A percentile compares a stretch with the other conserved stretches of the same genome.
These are phyloP conservation scores for Botrytis cinerea DNA, from an alignment of 2,329 filamentous ascomycete species.

Conservation along the genomic window DNA sequence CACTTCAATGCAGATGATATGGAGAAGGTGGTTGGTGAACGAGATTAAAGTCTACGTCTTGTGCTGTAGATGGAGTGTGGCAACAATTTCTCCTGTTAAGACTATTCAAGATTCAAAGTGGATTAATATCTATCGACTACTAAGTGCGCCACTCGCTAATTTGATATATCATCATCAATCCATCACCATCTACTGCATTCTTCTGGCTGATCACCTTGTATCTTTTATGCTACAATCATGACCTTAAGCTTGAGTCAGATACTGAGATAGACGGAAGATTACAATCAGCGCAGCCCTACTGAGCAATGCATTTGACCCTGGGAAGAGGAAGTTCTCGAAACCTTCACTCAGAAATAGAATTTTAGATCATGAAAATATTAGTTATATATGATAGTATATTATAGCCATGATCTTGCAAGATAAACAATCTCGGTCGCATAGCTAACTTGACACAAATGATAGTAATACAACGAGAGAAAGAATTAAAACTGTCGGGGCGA, in stretches of 20 bases:
- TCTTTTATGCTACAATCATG: neutral
- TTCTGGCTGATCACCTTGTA: neutral
- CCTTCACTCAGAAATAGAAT: neutral
- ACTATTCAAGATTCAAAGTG: neutral
- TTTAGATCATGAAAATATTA: accelerated
- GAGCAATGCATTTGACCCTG: accelerated
- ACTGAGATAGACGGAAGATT: neutral
- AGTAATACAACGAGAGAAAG: neutral
- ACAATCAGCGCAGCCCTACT: accelerated
- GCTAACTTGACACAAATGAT: neutral
- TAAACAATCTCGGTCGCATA: neutral
- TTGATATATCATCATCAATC: neutral
- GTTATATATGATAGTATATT: neutral
- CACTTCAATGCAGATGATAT: neutral
- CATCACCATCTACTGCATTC: neutral
- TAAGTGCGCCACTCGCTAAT: neutral
- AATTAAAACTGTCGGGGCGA: neutral
- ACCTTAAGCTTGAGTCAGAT: neutral
- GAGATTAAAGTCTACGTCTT: accelerated
- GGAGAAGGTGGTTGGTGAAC: accelerated
- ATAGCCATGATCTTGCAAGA: neutral
- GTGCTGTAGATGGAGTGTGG: neutral
- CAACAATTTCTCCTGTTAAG: neutral
- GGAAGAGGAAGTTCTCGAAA: neutral
- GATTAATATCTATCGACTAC: neutral